Percentiles rank a stretch among this genome's conserved stretches.
These are phyloP conservation scores for Phycomyces nitens DNA, from an alignment of 192 early-diverging fungal genomes.

Conservation along the genomic window DNA sequence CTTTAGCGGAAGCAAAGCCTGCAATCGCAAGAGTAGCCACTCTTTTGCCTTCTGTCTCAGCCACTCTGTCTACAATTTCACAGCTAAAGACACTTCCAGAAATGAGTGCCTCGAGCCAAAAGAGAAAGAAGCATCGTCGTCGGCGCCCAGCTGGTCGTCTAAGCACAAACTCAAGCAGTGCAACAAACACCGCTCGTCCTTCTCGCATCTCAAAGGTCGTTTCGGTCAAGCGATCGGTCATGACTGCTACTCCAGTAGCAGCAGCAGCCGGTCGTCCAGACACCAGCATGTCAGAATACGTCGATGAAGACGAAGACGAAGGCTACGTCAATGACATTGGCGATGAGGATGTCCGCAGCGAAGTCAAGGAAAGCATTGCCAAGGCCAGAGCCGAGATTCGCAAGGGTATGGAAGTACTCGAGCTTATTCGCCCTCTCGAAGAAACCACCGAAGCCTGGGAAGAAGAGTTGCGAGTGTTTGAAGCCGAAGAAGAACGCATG, in stretches of 20 bases:
- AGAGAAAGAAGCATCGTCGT: conserved; percentile 8
- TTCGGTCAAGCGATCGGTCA: background rate
- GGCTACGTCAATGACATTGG: conserved; percentile 14
- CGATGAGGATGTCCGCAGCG: conserved; percentile 23
- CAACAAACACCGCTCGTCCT: conserved; percentile 12
- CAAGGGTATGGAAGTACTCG: conserved; percentile 32
- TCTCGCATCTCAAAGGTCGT: background rate
- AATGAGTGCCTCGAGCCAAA: background rate
- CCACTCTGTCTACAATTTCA: background rate
- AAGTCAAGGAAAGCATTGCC: conserved; percentile 36
- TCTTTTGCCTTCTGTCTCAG: background rate
- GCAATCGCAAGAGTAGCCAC: background rate
- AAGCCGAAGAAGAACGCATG: conserved; percentile 20
- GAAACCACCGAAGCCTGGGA: conserved; percentile 21
- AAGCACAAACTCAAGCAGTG: conserved; percentile 12
- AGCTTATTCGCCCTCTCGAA: conserved; percentile 18
- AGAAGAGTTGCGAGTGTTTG: conserved; percentile 21
- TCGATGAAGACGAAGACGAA: conserved; percentile 18
- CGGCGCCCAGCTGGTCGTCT: conserved; percentile 4
- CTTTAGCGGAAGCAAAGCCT: conserved; percentile 4
- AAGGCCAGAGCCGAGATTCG: conserved; percentile 32
- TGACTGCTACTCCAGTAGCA: background rate
- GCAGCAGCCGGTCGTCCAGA: background rate
- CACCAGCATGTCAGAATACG: background rate
- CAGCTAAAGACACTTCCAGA: conserved; percentile 3